A percentile compares a stretch with the other conserved stretches of the same genome.
Conservation (phyloP, 805 yeast genomes). For the Metschnikowia shivogae region DNA sequence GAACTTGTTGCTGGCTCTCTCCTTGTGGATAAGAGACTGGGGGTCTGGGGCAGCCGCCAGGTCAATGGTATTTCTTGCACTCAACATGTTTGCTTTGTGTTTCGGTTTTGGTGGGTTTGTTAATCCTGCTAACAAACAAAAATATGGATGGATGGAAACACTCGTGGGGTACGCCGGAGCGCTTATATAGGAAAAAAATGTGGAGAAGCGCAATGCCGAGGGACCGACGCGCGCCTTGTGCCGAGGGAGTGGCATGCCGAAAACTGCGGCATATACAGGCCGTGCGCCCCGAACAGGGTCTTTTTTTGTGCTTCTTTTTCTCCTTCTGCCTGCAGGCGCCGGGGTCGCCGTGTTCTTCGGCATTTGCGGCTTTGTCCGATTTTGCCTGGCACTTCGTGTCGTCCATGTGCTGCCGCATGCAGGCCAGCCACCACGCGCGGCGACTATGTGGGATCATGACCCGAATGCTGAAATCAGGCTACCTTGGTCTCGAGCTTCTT, state of each 20-base stretch:
- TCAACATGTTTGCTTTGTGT: conserved; percentile 2
- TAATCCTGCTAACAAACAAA: conserved; percentile 3
- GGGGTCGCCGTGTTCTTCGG: too few species aligned
- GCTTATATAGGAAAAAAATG: conserved; percentile 5
- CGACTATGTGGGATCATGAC: too few species aligned
- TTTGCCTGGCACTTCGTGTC: too few species aligned
- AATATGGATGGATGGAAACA: neutral
- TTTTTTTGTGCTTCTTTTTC: too few species aligned
- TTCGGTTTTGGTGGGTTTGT: neutral
- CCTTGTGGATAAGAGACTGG: conserved; percentile 17
- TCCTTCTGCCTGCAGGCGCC: too few species aligned
- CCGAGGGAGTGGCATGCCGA: conserved; percentile 5
- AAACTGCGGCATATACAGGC: neutral
- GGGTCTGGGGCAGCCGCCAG: conserved; percentile 23
- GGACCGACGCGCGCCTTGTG: neutral
- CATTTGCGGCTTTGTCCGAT: too few species aligned
- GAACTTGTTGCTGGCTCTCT: conserved; percentile 18
- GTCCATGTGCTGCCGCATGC: too few species aligned
- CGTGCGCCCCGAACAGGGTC: too few species aligned
- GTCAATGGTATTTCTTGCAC: conserved; percentile 16
- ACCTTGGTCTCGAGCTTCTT: too few species aligned
- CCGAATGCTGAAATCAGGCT: too few species aligned
- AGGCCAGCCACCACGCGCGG: too few species aligned
- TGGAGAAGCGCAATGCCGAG: conserved; percentile 7
- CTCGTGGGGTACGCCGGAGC: conserved; percentile 1